A percentile compares a stretch with the other conserved stretches of the same genome.
These are phyloP conservation scores for Elsinoe fawcettii DNA, from an alignment of 2,329 filamentous ascomycete genomes.

Conservation along the genomic window DNA sequence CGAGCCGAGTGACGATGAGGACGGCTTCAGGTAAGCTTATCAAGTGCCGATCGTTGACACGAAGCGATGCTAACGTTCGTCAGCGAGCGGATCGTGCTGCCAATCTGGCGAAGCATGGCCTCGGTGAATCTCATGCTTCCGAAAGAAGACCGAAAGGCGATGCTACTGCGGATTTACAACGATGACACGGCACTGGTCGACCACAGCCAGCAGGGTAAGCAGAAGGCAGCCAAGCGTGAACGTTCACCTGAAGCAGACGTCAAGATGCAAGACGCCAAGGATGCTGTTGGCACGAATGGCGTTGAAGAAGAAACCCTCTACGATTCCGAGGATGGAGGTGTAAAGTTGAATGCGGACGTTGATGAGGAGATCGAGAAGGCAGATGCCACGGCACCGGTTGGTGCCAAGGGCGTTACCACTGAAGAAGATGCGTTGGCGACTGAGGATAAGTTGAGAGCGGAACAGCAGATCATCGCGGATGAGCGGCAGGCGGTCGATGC, in stretches of 20 bases:
- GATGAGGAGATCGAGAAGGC: conserved; percentile 30
- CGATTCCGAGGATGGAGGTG: conserved; percentile 19
- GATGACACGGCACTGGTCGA: conserved; percentile 80
- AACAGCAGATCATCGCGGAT: conserved; percentile 36
- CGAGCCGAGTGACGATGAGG: conserved; percentile 47
- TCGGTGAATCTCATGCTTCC: conserved; percentile 95
- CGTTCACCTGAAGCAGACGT: neutral
- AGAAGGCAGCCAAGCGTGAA: neutral
- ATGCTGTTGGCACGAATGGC: neutral
- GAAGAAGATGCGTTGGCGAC: conserved; percentile 34
- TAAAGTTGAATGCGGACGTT: conserved; percentile 16
- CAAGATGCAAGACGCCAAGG: neutral
- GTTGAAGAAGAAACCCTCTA: conserved; percentile 23
- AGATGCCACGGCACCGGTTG: conserved; percentile 19
- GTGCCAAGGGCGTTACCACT: conserved; percentile 19
- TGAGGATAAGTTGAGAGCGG: conserved; percentile 33
- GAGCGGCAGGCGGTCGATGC: conserved; percentile 32
- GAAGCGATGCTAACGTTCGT: conserved; percentile 20
- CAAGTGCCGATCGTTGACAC: neutral
- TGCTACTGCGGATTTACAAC: conserved; percentile 86
- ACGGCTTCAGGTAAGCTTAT: conserved; percentile 47
- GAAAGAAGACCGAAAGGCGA: conserved; percentile 87
- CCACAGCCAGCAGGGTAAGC: conserved; percentile 32
- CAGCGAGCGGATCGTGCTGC: conserved; percentile 75
- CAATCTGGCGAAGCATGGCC: conserved; percentile 87